These are phyloP conservation scores for Lathyrus oleraceus DNA, from an alignment of 306 rosid species.

Conservation along the genomic window DNA sequence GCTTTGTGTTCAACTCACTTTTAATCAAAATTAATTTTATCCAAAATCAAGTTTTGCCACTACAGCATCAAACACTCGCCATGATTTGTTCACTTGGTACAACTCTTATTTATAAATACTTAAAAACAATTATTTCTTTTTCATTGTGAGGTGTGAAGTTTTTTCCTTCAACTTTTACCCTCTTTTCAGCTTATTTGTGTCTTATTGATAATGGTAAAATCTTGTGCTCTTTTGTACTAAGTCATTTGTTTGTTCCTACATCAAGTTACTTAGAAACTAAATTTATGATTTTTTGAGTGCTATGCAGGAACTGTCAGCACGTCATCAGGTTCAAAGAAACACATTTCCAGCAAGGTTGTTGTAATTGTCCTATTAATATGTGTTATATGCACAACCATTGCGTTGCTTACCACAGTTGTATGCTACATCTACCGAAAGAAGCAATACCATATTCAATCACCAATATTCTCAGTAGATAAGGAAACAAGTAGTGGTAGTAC, in stretches of 20 bases:
- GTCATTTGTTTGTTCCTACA: constrained; percentile 1
- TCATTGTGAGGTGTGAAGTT: constrained; percentile 1
- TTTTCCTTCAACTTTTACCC: not conserved
- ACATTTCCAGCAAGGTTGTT: constrained; percentile 63
- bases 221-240: not conserved
- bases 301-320: constrained; percentile 63
- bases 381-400: constrained; percentile 67
- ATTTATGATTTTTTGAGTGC: constrained; percentile 30
- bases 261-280: constrained; percentile 24
- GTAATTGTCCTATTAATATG: constrained; percentile 64
- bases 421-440: constrained; percentile 67
- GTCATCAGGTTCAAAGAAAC: constrained; percentile 58
- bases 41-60: not conserved
- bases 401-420: constrained; percentile 60
- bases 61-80: not conserved
- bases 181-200: not conserved
- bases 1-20: not conserved
- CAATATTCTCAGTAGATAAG: constrained; percentile 62
- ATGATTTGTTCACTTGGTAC: constrained; percentile 5
- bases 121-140: not conserved
- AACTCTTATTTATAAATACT: constrained; percentile 2
- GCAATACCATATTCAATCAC: constrained; percentile 50
- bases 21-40: not conserved
- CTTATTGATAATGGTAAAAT: constrained; percentile 10
- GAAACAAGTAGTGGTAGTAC: constrained; percentile 79